Base-by-base conservation (phyloP, 2,329 filamentous ascomycete genomes). In the Septoria linicola region DNA sequence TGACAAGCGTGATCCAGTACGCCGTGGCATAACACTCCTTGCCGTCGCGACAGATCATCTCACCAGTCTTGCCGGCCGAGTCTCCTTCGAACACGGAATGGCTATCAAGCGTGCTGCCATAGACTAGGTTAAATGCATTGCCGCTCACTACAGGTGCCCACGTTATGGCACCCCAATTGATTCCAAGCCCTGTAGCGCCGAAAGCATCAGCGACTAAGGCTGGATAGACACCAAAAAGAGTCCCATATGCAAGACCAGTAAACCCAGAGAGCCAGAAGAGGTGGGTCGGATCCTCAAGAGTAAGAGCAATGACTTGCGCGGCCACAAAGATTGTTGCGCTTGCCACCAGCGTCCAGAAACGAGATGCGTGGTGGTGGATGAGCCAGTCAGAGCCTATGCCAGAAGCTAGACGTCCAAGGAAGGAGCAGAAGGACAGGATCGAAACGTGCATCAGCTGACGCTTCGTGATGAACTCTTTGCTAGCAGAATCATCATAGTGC, bases 121-220 rank as follows among this genome's bases (percentile, higher is more conserved):
- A 99, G 51, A 93, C 83, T 1, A 96, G 73, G 67, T 97, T 99
- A 77, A 95, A 97, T 17, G 96, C 70, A 63, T 97, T 95, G 42
- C 89, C 91, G 7, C 85, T 90, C 21, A 96, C 71, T 2, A 96
- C 89, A 0, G 92, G 91, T 2, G 89, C 86, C 41, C 96, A 76
- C 0, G 89, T 96, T 84, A 99, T 95, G 62, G 87, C 86, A 11
- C 93, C 93, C 92, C 93, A 99, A 66, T 97, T 99, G 66, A 96
- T 89, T 49, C 87, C 90, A 40, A 99, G 77, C 1, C 91, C 92
- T 54, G 85, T 80, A 20, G 96, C 87, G 6, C 93, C 93, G 68
- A 99, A 99, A 0, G 87, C 85, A 67, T 97, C 91, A 5, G 91
- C 89, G 3, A 78, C 74, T 14, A 97, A 83, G 10, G 90, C 91